phyloP scores from a whole-genome alignment of 345 rosid genomes.

The Balakata baccata region DNA sequence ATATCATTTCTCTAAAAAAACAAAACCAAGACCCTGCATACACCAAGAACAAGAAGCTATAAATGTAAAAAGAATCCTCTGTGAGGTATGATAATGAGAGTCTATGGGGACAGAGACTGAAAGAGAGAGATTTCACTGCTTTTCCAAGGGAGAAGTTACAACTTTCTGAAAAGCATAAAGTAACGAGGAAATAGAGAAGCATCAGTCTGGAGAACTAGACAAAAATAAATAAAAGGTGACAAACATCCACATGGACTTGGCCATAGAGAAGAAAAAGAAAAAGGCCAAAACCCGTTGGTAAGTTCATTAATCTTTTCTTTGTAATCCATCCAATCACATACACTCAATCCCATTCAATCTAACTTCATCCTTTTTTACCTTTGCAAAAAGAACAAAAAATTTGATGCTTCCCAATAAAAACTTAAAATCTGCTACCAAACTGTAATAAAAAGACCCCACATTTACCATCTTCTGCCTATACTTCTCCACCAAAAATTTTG shows the following conservation, averaged over 20 bases:
- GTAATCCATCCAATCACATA: conserved; percentile 15
- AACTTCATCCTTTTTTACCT: conserved; percentile 22
- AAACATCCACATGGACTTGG: conserved; percentile 32
- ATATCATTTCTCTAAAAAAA: no score
- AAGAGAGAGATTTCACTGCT: conserved; percentile 10
- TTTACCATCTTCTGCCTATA: conserved; percentile 13
- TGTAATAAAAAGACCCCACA: conserved; percentile 19
- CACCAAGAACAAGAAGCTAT: background rate
- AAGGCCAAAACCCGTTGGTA: conserved; percentile 12
- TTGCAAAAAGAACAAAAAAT: conserved; percentile 15
- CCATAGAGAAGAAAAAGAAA: background rate
- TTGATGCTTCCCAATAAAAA: conserved; percentile 17
- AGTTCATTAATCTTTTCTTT: conserved; percentile 10
- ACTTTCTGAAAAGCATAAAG: conserved; percentile 38
- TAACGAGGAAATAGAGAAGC: conserved; percentile 27
- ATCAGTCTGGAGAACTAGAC: conserved; percentile 19
- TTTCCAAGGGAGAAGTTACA: background rate
- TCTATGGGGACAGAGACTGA: background rate
- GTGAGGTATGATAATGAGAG: no score
- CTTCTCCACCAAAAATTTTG: conserved; percentile 25
- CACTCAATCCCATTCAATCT: conserved; percentile 13
- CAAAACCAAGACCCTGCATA: background rate
- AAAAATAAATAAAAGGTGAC: background rate
- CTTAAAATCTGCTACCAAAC: background rate
- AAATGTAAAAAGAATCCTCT: background rate